Percentiles rank a stretch among this genome's conserved stretches.
phyloP scores from a whole-genome alignment of 768 basidiomycete genomes.

The Naganishia onofrii region DNA sequence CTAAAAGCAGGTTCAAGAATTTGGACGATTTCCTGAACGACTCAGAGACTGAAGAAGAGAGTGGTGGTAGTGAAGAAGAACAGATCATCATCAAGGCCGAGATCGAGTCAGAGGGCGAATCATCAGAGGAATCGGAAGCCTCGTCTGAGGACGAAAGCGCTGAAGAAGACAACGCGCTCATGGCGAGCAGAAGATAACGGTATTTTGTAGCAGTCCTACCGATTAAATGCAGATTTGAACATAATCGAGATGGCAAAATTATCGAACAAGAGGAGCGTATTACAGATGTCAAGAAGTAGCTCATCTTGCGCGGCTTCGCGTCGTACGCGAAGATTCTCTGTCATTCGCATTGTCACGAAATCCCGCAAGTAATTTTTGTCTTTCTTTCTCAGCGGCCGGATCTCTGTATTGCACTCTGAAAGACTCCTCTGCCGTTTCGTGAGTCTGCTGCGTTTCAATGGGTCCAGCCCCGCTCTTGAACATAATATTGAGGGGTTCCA shows the following conservation, averaged over 20 bases:
- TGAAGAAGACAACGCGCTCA: conserved; percentile 5
- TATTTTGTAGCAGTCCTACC: neutral
- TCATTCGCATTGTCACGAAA: conserved; percentile 23
- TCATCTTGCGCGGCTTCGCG: conserved; percentile 6
- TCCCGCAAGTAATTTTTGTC: conserved; percentile 41
- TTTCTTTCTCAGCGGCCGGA: conserved; percentile 42
- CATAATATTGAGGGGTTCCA: neutral
- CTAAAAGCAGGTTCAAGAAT: conserved; percentile 45
- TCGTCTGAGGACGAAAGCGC: conserved; percentile 12
- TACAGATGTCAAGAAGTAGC: neutral
- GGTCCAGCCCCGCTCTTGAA: conserved; percentile 19
- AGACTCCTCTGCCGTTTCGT: conserved; percentile 38
- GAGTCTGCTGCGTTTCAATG: conserved; percentile 1
- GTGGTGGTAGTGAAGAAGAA: conserved; percentile 9
- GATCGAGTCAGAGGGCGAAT: neutral
- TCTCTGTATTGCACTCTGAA: conserved; percentile 44
- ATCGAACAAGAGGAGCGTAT: too few species aligned
- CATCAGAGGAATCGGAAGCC: conserved; percentile 10
- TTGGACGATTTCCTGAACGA: conserved; percentile 49
- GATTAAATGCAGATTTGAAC: neutral
- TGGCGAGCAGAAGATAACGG: neutral
- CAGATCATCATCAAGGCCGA: neutral
- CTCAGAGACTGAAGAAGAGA: conserved; percentile 32
- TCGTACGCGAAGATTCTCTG: conserved; percentile 1
- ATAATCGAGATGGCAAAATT: neutral